Evolutionary conservation across 2,329 filamentous ascomycete species (phyloP), one percentile per base, ranked within the genome.

Genomic region (Fusarium cicatricum): DNA sequence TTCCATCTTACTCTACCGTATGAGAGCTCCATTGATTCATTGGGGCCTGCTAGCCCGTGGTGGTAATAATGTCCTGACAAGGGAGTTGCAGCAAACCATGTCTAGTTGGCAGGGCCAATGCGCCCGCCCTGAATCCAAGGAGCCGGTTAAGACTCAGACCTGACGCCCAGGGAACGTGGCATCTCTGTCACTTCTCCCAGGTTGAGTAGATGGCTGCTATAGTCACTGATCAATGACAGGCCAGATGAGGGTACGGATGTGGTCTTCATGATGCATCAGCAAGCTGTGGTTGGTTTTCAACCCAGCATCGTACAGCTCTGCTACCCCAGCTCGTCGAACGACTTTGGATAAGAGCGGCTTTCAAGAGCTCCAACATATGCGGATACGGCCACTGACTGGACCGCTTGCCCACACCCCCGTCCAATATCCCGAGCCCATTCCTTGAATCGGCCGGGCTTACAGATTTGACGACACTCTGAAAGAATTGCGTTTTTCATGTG

Each of bases 121-220:
- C 55, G 52, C 45, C 58, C 44, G 50, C 52, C 47, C 43, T 62
- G 54, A 60, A 57, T 60, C 65, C 63, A 64, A 64, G 52, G 53
- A 54, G 26, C 50, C 46, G 60, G 65, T 52, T 51, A 38, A 52
- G 45, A 44, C 50, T 55, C 47, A 52, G 46, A 19, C 38, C 43
- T 54, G 34, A 39, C 31, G 38, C 34, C 42, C 52, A 33, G 45
- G 44, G 48, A 58, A 41, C 36, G 36, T 54, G 49, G 14, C 40
- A 47, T 29, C 39, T 17, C 32, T 42, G 16, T 21, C 21, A 40
- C 17, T 21, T 33, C 14, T 37, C 36, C 17, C 39, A 21, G 17
- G 28, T 36, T 15, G 28, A 11, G n/a, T 47, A 37, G 21, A 17
- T 38, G 14, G 15, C 15, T 41, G 21, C 19, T 29, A 33, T 19